A percentile compares a stretch with the other conserved stretches of the same genome.
These are phyloP conservation scores for Cystobasidium ongulense DNA, from an alignment of 768 basidiomycete genomes.

Conservation along the genomic window DNA sequence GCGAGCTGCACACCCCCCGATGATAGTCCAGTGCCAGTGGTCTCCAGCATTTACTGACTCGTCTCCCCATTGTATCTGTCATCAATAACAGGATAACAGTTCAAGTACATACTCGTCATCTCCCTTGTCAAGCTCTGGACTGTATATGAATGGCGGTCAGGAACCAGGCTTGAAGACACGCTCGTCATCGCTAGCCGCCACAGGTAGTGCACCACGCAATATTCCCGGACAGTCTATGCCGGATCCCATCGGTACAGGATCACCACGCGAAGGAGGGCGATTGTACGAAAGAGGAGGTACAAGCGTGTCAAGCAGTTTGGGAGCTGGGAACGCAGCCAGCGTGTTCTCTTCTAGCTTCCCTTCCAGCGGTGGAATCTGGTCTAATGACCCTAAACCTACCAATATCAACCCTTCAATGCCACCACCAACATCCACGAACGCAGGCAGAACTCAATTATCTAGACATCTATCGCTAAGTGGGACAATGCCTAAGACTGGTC, in stretches of 20 bases:
- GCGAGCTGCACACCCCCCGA: neutral
- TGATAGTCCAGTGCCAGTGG: neutral
- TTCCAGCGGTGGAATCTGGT: neutral
- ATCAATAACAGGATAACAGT: neutral
- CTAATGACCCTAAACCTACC: neutral
- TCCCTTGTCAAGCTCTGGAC: neutral
- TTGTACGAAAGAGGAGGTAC: neutral
- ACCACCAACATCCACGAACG: neutral
- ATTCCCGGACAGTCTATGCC: neutral
- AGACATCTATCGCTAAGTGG: conserved; percentile 4
- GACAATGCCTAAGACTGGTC: neutral
- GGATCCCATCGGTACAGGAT: neutral
- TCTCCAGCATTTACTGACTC: too few relatives aligned
- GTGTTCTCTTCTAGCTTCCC: neutral
- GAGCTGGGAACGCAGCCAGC: neutral
- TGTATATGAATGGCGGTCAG: neutral
- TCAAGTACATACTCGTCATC: neutral
- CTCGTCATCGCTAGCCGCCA: neutral
- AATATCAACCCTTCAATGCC: conserved; percentile 7
- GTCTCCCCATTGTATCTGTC: too few relatives aligned
- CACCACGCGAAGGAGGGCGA: neutral
- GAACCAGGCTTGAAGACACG: neutral
- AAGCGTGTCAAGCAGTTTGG: neutral
- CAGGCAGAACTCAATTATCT: neutral
- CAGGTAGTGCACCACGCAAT: neutral